Base-by-base conservation (phyloP, 2,329 filamentous ascomycete genomes). In the Botrytis galanthina region DNA sequence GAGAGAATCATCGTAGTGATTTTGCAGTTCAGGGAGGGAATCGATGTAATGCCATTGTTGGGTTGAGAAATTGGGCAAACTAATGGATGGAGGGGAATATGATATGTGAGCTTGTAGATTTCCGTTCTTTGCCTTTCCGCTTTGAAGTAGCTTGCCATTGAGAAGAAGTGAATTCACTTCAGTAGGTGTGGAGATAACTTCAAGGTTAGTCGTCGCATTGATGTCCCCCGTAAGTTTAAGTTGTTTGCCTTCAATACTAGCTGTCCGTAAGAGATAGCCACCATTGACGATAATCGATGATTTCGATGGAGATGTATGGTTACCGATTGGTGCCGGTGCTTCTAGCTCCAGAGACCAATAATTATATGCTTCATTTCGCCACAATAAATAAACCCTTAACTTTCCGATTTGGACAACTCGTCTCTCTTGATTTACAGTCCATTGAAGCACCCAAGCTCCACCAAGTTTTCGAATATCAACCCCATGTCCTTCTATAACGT, bases 191-290 rank as follows among this genome's bases (percentile, higher is more conserved):
- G 90, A 89, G 48, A 93, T 87, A 39, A 94, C 83, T 76, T 94
- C 70, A 32, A 72, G 46, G 20, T 35, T 63, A 8, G 72, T 74
- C 9, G 91, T 93, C 0, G 84, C 80, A 77, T 94, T 94, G 76
- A 94, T 85, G 77, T 95, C 92, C 3, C 90, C 92, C 5, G 86
- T 88, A 3, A 95, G 80, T 10, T 86, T 83, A 14, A 95, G 84
- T 1, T 85, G 85, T 20, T 82, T 83, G 2, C 85, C 87, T 7
- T 86, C 78, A 1, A 91, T 79, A 1, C 85, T 84, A 0, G 89
- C 89, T 0, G 86, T 88, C 14, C 91, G 87, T 59, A 91, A 79
- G 0, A 92, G 84, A 76, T 92, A 91, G 35, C 88, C 87, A 0
- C 86, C 90, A 67, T 89, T 88, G 66, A 90, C 80, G 51, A 92